Conservation (phyloP, 139 green algal genomes). For the Picochlorum sp. region DNA sequence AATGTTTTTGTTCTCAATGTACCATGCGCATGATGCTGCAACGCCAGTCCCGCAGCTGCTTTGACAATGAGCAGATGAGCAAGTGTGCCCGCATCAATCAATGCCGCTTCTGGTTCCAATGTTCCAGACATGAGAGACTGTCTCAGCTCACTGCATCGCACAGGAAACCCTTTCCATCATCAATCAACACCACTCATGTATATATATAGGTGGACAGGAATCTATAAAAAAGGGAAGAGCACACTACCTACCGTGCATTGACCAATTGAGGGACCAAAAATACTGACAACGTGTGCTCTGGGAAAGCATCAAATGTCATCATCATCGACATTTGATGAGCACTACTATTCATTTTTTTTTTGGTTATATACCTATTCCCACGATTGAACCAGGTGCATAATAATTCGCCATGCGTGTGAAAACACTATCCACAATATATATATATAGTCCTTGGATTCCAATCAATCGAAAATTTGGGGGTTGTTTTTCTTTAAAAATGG, state of each 20-base stretch:
- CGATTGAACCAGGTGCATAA: no score
- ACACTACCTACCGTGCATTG: slow-evolving; percentile 25
- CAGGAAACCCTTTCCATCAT: not conserved
- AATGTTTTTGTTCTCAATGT: slow-evolving; percentile 31
- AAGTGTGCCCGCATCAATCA: slow-evolving; percentile 38
- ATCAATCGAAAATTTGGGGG: no score
- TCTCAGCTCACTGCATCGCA: slow-evolving; percentile 27
- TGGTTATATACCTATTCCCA: no score
- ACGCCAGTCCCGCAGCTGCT: slow-evolving; percentile 31
- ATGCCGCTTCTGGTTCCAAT: slow-evolving; percentile 21
- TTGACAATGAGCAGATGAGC: slow-evolving; percentile 35
- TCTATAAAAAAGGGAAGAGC: no score
- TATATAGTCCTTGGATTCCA: no score
- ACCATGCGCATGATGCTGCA: slow-evolving; percentile 11
- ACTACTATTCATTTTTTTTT: no score
- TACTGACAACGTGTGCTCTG: slow-evolving; percentile 13
- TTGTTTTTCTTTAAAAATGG: no score
- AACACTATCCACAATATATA: no score
- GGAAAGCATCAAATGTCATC: slow-evolving; percentile 21
- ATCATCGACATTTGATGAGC: not conserved
- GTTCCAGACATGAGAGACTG: slow-evolving; percentile 16
- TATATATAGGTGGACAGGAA: not conserved
- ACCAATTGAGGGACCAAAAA: slow-evolving; percentile 30
- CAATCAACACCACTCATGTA: not conserved
- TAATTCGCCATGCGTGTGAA: no score